Conservation (phyloP, 257 asterid species). For the Haberlea rhodopensis region DNA sequence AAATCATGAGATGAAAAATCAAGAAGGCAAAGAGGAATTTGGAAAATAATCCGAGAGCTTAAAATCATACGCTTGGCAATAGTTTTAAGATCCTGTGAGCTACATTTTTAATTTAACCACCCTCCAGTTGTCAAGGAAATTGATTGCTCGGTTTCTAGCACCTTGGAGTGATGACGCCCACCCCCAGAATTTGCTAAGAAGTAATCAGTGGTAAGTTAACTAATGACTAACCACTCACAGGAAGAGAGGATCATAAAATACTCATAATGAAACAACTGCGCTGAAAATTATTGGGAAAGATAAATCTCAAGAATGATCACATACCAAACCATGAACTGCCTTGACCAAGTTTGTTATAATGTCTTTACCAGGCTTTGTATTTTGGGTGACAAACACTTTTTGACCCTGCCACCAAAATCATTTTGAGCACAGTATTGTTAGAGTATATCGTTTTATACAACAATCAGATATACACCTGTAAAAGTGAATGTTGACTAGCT, state of each 20-base stretch:
- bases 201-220: neutral
- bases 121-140: neutral
- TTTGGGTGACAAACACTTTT: conserved; percentile 76
- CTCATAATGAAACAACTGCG: neutral
- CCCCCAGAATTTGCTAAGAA: neutral
- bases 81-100: conserved; percentile 4
- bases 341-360: conserved; percentile 68
- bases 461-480: conserved; percentile 50
- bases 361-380: conserved; percentile 90
- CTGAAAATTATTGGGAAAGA: conserved; percentile 8
- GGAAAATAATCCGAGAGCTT: neutral
- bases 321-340: conserved; percentile 87
- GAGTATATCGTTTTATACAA: conserved; percentile 14
- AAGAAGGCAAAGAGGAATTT: neutral
- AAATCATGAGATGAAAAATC: neutral
- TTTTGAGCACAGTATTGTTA: conserved; percentile 23
- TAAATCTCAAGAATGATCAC: conserved; percentile 26
- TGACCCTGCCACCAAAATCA: conserved; percentile 62
- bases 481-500: conserved; percentile 76
- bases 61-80: neutral
- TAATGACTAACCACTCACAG: neutral
- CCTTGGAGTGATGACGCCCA: neutral
- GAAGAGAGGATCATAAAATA: neutral
- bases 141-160: neutral
- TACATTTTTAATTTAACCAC: neutral